Conservation (phyloP, 306 rosid genomes). For the Styphnolobium japonicum region DNA sequence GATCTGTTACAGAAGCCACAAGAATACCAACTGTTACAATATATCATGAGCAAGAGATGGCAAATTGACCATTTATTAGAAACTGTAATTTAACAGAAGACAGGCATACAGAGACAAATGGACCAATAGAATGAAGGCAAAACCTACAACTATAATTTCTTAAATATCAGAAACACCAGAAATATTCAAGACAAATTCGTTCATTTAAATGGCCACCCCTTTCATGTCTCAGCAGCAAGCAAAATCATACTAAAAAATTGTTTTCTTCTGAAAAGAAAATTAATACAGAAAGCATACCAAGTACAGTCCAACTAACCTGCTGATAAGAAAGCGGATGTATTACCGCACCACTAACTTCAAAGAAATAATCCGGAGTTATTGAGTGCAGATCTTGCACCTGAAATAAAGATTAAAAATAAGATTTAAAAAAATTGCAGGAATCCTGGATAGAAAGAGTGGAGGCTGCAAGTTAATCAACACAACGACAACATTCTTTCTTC, state of each 20-base stretch:
- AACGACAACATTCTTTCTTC: neutral
- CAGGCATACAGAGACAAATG: constrained; percentile 9
- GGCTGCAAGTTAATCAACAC: constrained; percentile 8
- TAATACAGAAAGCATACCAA: neutral
- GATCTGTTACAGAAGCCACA: neutral
- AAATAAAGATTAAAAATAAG: constrained; percentile 23
- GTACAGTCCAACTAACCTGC: constrained; percentile 66
- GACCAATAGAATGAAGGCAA: constrained; percentile 4
- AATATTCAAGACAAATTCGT: constrained; percentile 14
- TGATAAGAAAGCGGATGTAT: constrained; percentile 97
- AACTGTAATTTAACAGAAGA: neutral
- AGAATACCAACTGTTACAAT: neutral
- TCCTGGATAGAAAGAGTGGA: neutral
- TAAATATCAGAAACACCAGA: constrained; percentile 19
- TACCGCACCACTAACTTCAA: constrained; percentile 94
- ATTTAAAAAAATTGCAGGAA: too few species aligned
- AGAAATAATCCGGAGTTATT: constrained; percentile 83
- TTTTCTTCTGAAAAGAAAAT: neutral
- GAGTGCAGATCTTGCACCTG: constrained; percentile 97
- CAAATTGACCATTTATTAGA: neutral
- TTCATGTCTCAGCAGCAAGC: constrained; percentile 2
- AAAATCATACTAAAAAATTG: neutral
- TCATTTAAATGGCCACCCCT: neutral
- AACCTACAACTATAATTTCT: neutral
- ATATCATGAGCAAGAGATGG: neutral